Evolutionary conservation across 495 filamentous ascomycete genomes (phyloP).

Genomic region (Lasiosphaeria ovina): DNA sequence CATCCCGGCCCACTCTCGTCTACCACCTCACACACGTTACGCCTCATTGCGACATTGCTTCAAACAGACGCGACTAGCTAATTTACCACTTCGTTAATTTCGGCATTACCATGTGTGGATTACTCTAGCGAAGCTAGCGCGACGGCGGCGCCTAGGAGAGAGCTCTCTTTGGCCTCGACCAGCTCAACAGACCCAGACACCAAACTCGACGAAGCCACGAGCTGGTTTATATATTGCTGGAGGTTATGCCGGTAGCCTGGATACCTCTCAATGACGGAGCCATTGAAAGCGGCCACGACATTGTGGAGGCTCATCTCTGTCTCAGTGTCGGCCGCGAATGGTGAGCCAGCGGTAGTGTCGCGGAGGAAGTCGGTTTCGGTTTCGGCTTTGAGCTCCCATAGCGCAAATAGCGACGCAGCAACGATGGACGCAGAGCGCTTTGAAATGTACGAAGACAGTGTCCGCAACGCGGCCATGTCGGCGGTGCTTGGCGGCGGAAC

Average conservation of each 20-base stretch:
- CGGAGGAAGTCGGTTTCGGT: slow-evolving; percentile 38
- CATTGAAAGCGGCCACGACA: slow-evolving; percentile 60
- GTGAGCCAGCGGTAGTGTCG: slow-evolving; percentile 9
- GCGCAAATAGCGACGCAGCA: slow-evolving; percentile 59
- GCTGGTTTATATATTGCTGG: slow-evolving; percentile 51
- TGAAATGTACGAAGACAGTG: slow-evolving; percentile 55
- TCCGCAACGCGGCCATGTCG: slow-evolving; percentile 54
- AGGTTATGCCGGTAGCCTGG: slow-evolving; percentile 50
- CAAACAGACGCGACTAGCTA: too few species aligned
- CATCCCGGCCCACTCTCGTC: too few species aligned
- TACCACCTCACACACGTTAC: too few species aligned
- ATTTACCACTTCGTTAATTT: too few species aligned
- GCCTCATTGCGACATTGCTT: too few species aligned
- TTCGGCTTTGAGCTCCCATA: slow-evolving; percentile 57
- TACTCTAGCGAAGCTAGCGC: slow-evolving; percentile 48
- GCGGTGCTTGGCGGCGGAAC: slow-evolving; percentile 29
- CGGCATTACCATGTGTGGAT: too few species aligned
- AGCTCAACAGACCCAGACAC: slow-evolving; percentile 40
- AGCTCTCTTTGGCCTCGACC: slow-evolving; percentile 58
- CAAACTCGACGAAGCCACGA: slow-evolving; percentile 30
- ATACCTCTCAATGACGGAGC: slow-evolving; percentile 64
- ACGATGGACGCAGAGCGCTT: slow-evolving; percentile 62
- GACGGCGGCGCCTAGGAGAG: slow-evolving; percentile 61
- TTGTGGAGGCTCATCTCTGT: slow-evolving; percentile 25
- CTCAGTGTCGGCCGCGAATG: slow-evolving; percentile 24